Evolutionary conservation across 257 asterid species (phyloP).

Genomic region (Nicotiana noctiflora): DNA sequence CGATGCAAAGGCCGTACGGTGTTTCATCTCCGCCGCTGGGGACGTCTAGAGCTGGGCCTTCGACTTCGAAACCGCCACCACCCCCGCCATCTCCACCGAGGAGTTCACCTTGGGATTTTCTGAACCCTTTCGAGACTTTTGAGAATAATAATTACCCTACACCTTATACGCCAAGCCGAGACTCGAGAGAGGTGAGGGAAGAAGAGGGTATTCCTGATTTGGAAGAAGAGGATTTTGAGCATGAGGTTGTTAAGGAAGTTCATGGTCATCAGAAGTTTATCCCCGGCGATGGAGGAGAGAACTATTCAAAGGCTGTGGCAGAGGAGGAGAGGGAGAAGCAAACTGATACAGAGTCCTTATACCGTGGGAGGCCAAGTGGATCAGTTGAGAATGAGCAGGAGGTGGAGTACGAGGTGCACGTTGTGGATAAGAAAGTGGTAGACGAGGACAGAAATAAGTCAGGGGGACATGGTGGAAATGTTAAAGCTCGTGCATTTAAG

Average conservation of each 20-base stretch:
- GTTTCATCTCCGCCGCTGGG: constrained; percentile 26
- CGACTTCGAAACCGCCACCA: constrained; percentile 57
- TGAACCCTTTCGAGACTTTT: constrained; percentile 74
- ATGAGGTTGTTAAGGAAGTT: constrained; percentile 81
- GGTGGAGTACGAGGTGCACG: constrained; percentile 71
- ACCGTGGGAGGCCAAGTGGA: constrained; percentile 42
- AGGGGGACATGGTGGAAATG: constrained; percentile 39
- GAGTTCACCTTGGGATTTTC: constrained; percentile 77
- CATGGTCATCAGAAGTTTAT: constrained; percentile 64
- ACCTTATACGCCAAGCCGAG: constrained; percentile 61
- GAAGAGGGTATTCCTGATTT: constrained; percentile 97
- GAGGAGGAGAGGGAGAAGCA: constrained; percentile 33
- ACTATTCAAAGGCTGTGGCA: constrained; percentile 24
- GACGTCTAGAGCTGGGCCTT: constrained; percentile 9
- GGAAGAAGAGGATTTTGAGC: constrained; percentile 71
- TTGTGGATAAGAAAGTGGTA: constrained; percentile 89
- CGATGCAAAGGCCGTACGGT: constrained; percentile 28
- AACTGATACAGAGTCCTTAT: constrained; percentile 43
- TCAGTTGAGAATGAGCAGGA: constrained; percentile 48
- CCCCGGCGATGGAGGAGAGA: constrained; percentile 20
- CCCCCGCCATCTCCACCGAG: constrained; percentile 86
- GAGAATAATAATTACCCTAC: constrained; percentile 52
- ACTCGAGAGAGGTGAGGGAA: constrained; percentile 79
- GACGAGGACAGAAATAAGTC: constrained; percentile 39
- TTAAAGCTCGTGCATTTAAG: constrained; percentile 51